These are phyloP conservation scores for Suillus cothurnatus DNA, from an alignment of 768 basidiomycete genomes.

Conservation along the genomic window DNA sequence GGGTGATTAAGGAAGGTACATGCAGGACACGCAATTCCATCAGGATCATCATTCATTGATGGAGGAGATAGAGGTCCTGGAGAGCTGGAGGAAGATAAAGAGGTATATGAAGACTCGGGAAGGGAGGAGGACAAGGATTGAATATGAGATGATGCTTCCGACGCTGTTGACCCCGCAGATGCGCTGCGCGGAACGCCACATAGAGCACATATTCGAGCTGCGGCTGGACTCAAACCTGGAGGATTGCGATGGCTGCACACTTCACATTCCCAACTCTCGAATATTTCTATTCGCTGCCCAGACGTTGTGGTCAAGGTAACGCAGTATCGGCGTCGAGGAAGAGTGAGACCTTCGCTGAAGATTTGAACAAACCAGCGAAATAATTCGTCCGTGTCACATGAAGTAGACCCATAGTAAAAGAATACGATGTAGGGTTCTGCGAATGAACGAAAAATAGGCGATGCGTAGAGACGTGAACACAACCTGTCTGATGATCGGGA, in stretches of 20 bases:
- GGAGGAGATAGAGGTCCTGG: slow-evolving; percentile 23
- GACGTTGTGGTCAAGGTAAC: slow-evolving; percentile 30
- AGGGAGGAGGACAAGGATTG: slow-evolving; percentile 44
- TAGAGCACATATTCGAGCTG: slow-evolving; percentile 70
- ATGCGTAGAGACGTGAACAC: slow-evolving; percentile 74
- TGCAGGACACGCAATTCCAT: slow-evolving; percentile 67
- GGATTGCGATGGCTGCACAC: slow-evolving; percentile 89
- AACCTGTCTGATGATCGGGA: slow-evolving; percentile 74
- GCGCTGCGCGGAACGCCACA: slow-evolving; percentile 76
- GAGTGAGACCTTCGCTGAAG: slow-evolving; percentile 86
- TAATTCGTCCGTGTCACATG: slow-evolving; percentile 77
- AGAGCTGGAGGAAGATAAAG: slow-evolving; percentile 26
- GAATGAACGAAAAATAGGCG: slow-evolving; percentile 81
- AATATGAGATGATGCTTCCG: slow-evolving; percentile 21
- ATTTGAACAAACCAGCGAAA: slow-evolving; percentile 89
- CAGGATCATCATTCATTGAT: slow-evolving; percentile 21
- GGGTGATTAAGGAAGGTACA: slow-evolving; percentile 95
- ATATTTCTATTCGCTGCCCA: slow-evolving; percentile 31
- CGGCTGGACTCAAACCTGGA: slow-evolving; percentile 69
- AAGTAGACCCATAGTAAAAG: slow-evolving; percentile 69
- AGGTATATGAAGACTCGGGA: slow-evolving; percentile 36
- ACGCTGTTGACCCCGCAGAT: slow-evolving; percentile 27
- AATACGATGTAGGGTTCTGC: slow-evolving; percentile 49
- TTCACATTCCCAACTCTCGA: slow-evolving; percentile 78
- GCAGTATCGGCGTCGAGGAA: slow-evolving; percentile 47